Conservation (phyloP, 352 stramenopile species). For the Salisapilia sapeloensis region DNA sequence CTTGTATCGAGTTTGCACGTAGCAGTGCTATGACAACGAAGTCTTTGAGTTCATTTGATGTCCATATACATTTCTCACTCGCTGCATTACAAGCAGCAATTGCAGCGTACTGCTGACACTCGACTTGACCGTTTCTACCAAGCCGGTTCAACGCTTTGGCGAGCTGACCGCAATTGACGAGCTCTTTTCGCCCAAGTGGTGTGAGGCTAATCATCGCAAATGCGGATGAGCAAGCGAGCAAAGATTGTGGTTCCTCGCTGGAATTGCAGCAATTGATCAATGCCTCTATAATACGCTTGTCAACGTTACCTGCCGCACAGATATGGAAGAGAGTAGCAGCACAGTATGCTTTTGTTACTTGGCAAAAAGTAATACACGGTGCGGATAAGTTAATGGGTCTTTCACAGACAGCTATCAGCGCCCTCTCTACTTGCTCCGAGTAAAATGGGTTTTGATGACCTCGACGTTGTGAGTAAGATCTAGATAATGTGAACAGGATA, state of each 20-base stretch:
- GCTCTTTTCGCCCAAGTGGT: constrained; percentile 26
- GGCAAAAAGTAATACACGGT: constrained; percentile 2
- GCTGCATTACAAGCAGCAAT: constrained; percentile 70
- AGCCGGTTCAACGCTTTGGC: constrained; percentile 53
- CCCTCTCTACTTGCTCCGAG: constrained; percentile 15
- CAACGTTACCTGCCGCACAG: constrained; percentile 33
- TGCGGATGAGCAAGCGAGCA: constrained; percentile 52
- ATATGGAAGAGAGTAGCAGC: constrained; percentile 58
- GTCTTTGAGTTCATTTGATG: constrained; percentile 52
- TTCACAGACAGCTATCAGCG: constrained; percentile 35
- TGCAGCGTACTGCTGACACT: constrained; percentile 64
- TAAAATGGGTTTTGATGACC: constrained; percentile 27
- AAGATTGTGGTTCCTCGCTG: constrained; percentile 46
- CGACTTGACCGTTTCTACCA: constrained; percentile 44
- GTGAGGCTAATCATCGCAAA: constrained; percentile 74
- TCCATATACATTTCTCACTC: constrained; percentile 49
- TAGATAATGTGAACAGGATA: constrained; percentile 28
- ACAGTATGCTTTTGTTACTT: constrained; percentile 44
- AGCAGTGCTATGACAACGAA: constrained; percentile 67
- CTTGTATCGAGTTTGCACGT: constrained; percentile 56
- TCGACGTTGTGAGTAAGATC: constrained; percentile 29
- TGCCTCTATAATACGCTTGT: constrained; percentile 28
- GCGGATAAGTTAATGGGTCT: constrained; percentile 2
- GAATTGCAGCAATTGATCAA: constrained; percentile 51
- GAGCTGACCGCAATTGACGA: constrained; percentile 24